Percentiles rank a stretch among this genome's conserved stretches.
Evolutionary conservation across 352 stramenopile genomes (phyloP).

Genomic region (Pythium pyrilobum): DNA sequence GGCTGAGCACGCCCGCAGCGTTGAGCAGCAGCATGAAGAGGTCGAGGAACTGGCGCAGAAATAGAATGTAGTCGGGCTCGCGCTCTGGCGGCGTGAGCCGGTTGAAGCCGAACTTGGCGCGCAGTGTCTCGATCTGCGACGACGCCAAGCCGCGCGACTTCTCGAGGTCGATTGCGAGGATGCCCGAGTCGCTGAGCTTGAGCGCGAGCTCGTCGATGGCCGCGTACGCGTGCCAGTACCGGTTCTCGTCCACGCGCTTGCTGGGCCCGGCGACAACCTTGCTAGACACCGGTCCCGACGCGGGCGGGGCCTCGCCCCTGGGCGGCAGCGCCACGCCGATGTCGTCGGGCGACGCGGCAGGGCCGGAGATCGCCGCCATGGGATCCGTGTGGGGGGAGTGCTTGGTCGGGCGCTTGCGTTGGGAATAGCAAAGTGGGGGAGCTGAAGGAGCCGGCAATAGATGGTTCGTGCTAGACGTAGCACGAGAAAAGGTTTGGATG

Average conservation of each 20-base stretch:
- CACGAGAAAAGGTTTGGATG: too few relatives aligned
- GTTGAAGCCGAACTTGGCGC: slow-evolving; percentile 26
- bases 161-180: slow-evolving; percentile 22
- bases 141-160: slow-evolving; percentile 25
- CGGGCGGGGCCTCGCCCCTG: too few relatives aligned
- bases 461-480: too few relatives aligned
- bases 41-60: slow-evolving; percentile 41
- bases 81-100: slow-evolving; percentile 27
- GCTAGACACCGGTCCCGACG: too few relatives aligned
- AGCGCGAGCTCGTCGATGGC: slow-evolving; percentile 21
- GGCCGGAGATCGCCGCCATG: too few relatives aligned
- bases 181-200: slow-evolving; percentile 19
- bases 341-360: too few relatives aligned
- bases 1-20: slow-evolving; percentile 26
- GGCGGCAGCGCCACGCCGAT: too few relatives aligned
- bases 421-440: too few relatives aligned
- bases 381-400: too few relatives aligned
- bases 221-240: slow-evolving; percentile 38
- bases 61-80: slow-evolving; percentile 30
- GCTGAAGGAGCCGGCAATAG: too few relatives aligned
- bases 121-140: slow-evolving; percentile 11
- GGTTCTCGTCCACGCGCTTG: slow-evolving; percentile 3
- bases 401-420: too few relatives aligned
- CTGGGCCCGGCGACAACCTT: neutral
- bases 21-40: slow-evolving; percentile 40